phyloP scores from a whole-genome alignment of 2,329 filamentous ascomycete genomes.

The Ceratocystis huliohia region DNA sequence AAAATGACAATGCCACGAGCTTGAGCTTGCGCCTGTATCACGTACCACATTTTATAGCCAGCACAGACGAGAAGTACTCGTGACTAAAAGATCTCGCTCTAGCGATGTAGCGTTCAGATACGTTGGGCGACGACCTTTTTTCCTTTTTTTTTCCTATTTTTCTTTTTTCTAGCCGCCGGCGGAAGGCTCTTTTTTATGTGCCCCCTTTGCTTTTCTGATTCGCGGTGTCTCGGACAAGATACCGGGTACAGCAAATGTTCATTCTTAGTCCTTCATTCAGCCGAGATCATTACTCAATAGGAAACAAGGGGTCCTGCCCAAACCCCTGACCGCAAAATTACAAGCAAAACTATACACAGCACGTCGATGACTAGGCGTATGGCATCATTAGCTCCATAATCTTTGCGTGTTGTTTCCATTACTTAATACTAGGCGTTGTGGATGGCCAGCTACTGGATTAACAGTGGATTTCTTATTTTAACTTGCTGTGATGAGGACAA shows the following conservation, averaged over 20 bases:
- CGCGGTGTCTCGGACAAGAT: neutral
- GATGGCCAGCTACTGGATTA: neutral
- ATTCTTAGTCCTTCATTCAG: neutral
- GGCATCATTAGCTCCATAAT: slow-evolving; percentile 2
- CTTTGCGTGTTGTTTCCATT: neutral
- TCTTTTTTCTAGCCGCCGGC: neutral
- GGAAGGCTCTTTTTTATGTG: neutral
- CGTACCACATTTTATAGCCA: neutral
- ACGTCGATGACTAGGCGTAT: slow-evolving; percentile 4
- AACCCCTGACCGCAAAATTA: neutral
- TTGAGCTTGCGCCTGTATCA: neutral
- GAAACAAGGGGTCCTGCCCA: neutral
- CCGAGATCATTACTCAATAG: neutral
- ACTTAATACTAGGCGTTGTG: neutral
- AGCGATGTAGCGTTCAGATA: neutral
- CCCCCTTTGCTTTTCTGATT: neutral
- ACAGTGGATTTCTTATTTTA: slow-evolving; percentile 1
- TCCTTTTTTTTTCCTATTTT: neutral
- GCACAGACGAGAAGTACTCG: neutral
- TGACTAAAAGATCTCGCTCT: neutral
- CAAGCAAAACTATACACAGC: neutral
- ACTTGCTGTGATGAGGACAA: neutral
- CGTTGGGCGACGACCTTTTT: neutral
- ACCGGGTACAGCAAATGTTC: neutral
- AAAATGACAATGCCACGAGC: neutral